Evolutionary conservation across 1,139 yeast genomes (phyloP), one percentile per base, ranked within the genome.

Genomic region (Candida gigantensis): DNA sequence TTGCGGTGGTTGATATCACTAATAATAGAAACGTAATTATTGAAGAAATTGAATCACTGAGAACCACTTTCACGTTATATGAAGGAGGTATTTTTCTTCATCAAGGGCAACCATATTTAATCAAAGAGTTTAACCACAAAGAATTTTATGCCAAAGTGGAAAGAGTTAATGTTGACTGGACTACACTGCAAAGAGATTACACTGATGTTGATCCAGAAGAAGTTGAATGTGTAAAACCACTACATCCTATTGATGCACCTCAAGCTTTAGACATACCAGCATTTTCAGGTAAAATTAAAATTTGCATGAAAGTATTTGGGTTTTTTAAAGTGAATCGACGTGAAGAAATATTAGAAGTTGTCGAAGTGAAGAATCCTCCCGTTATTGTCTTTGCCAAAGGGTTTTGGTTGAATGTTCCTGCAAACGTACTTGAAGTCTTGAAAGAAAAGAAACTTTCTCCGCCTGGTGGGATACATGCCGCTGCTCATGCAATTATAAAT

Each of bases 401-500:
- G 0, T 71, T 90, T 32, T 94, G 97, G 98, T 73, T 92, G 12
- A 96, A 92, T 56, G 72, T 92, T 1, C 95, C 97, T 0, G 53
- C 59, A 3, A 51, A 52, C 9, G 84, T 88, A 0, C 55, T 90
- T n/a, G 78, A 78, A 2, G 45, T 80, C 2, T 67, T 90, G 18
- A 63, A 68, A 3, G 59, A 57, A 2, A 86, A 88, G 46, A 52
- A 66, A 3, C 62, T 92, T 29, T 84, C 79, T 28, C 63, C 82
- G 2, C 92, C 97, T 0, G 98, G 88, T 2, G 95, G 94, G 0
- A 87, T 92, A n/a, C 99, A 94, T 62, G 97, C 95, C 5, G 95
- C 96, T 0, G 94, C 89, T 48, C 99, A 92, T 64, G 88, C 88
- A 0, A 65, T 90, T 1, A 82, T 88, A 75, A 84, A 84, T 34